Base-by-base conservation (phyloP, 352 stramenopile species). In the Phytophthora lateralis region DNA sequence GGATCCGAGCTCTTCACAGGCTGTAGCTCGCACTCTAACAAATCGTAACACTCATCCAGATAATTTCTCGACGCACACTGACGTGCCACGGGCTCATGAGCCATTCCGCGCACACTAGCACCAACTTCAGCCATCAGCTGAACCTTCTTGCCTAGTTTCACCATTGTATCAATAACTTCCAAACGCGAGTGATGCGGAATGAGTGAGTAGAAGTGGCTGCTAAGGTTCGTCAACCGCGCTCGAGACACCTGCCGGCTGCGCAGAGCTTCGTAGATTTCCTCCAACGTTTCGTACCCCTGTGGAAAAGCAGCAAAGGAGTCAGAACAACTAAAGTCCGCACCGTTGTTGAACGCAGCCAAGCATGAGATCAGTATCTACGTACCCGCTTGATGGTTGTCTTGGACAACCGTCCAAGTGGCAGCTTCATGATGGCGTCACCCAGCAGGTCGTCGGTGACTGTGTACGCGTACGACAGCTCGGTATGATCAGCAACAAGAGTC, bases 121-220 rank as follows among this genome's bases (percentile, higher is more conserved):
- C 71, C 68, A 20, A 90, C 65, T 53, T 79, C 74, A 64, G 74
- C 69, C 69, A 91, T 81, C 26, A 84, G 68, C 42, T 75, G 68
- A 0, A 88, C 73, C 42, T 85, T 88, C 35, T 85, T 80, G 30
- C 68, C 76, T 34, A 91, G 59, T 55, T 86, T 88, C 15, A 87
- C 50, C 71, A 91, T 89, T 21, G 79, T 85, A 64, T 91, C 81
- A 41, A 91, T 88, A 6, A 76, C 56, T 29, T 78, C 57, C 26
- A 90, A 46, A 21, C 69, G 61, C 46, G 78, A 69, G 39, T 80
- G 71, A 34, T 88, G 77, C 32, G 82, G 82, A 42, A 91, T 80
- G 6, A 89, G 59, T 32, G 82, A 85, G 67, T 85, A 91, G 34
- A 89, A 91, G 26, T 78, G 78, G 39, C 67, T 88, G 54, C 82